A percentile compares a stretch with the other conserved stretches of the same genome.
Conservation (phyloP, 148 eudicot species). For the Beta vulgaris region DNA sequence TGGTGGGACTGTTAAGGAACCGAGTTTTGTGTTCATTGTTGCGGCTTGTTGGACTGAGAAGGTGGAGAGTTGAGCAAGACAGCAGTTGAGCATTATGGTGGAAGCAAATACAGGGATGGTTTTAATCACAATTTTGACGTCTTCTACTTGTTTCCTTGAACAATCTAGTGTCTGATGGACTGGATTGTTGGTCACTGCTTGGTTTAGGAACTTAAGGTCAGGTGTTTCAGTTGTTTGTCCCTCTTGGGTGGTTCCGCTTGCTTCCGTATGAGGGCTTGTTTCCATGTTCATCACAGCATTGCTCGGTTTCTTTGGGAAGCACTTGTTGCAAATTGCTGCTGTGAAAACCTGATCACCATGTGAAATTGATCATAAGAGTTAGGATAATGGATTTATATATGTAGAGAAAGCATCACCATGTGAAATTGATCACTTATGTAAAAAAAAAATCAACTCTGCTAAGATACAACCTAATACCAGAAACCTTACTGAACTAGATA, state of each 20-base stretch:
- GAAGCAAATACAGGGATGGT: constrained; percentile 72
- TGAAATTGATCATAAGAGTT: constrained; percentile 9
- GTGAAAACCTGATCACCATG: constrained; percentile 50
- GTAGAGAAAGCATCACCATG: too few species aligned
- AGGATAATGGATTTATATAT: too few species aligned
- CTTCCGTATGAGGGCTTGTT: constrained; percentile 23
- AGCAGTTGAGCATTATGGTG: constrained; percentile 84
- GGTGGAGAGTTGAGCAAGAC: constrained; percentile 93
- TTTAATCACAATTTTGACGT: constrained; percentile 56
- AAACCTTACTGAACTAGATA: too few species aligned
- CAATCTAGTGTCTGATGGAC: constrained; percentile 38
- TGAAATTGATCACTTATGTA: too few species aligned
- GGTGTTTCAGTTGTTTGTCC: constrained; percentile 22
- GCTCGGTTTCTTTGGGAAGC: constrained; percentile 32
- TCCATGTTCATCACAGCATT: constrained; percentile 38
- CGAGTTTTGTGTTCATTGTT: constrained; percentile 75
- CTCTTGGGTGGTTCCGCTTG: constrained; percentile 22
- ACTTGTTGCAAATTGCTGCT: constrained; percentile 47
- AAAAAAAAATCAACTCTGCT: too few species aligned
- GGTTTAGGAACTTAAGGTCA: constrained; percentile 41
- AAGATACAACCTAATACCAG: too few species aligned
- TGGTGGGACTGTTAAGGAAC: constrained; percentile 63
- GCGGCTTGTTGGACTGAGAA: constrained; percentile 94
- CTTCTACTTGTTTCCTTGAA: constrained; percentile 58
- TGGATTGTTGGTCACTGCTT: constrained; percentile 38